These are phyloP conservation scores for Camellia lanceoleosa DNA, from an alignment of 148 eudicot species.

Conservation along the genomic window DNA sequence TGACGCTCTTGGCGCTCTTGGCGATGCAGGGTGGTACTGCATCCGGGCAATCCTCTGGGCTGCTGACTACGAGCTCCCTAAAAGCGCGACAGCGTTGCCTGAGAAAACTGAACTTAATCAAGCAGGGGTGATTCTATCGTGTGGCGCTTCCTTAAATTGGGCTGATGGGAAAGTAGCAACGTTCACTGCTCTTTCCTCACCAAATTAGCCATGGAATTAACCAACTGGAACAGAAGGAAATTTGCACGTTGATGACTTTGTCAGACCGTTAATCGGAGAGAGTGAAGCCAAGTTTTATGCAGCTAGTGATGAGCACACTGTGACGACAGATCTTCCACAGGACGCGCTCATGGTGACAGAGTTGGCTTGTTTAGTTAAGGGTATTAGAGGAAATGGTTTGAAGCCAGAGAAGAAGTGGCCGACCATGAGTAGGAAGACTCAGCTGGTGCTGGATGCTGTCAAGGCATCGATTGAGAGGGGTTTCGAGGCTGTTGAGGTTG, in stretches of 20 bases:
- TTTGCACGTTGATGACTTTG: constrained; percentile 35
- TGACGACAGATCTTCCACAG: constrained; percentile 38
- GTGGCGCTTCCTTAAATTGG: constrained; percentile 47
- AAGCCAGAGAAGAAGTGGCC: constrained; percentile 47
- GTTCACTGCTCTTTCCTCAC: constrained; percentile 48
- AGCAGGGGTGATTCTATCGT: constrained; percentile 42
- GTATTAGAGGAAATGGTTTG: constrained; percentile 30
- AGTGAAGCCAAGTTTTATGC: not conserved
- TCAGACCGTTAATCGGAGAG: constrained; percentile 24
- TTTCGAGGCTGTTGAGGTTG: constrained; percentile 19
- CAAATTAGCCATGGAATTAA: constrained; percentile 40
- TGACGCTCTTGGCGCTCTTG: constrained; percentile 49
- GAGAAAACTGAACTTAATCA: constrained; percentile 23
- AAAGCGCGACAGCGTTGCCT: constrained; percentile 34
- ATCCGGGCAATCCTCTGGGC: constrained; percentile 41
- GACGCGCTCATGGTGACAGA: constrained; percentile 48
- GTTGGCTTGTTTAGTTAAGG: constrained; percentile 35
- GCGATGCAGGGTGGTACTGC: constrained; percentile 52
- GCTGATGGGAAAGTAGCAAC: constrained; percentile 42
- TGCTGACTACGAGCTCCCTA: constrained; percentile 38
- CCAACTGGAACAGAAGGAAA: constrained; percentile 45
- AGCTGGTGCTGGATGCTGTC: not conserved
- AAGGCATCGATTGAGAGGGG: too few species aligned
- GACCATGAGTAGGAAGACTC: constrained; percentile 40
- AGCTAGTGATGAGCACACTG: constrained; percentile 35